Conservation (phyloP, 495 filamentous ascomycete genomes). For the Penicillium waksmanii region DNA sequence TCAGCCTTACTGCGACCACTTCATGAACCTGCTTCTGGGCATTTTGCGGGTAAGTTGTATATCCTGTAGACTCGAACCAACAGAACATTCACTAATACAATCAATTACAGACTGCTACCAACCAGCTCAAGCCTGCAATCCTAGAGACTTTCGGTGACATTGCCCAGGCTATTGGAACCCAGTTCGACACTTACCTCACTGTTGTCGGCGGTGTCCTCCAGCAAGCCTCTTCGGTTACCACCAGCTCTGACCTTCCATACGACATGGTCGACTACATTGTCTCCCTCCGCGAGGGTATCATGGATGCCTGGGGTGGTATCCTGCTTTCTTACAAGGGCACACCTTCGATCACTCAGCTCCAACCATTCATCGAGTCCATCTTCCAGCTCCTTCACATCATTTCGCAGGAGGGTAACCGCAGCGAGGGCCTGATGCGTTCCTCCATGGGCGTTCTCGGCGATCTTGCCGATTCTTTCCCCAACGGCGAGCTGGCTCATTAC, state of each 20-base stretch:
- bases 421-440: constrained; percentile 87
- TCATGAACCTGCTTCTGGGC: constrained; percentile 95
- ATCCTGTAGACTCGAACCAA: neutral
- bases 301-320: constrained; percentile 98
- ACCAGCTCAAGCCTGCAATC: constrained; percentile 98
- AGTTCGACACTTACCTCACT: constrained; percentile 89
- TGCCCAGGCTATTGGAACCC: constrained; percentile 88
- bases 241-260: constrained; percentile 68
- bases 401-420: constrained; percentile 79
- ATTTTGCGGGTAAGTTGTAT: constrained; percentile 76
- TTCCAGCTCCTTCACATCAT: constrained; percentile 87
- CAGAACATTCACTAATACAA: neutral
- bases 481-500: constrained; percentile 78
- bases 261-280: constrained; percentile 97
- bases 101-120: constrained; percentile 61
- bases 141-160: constrained; percentile 98
- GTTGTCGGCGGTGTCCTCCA: constrained; percentile 93
- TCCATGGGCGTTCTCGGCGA: constrained; percentile 98
- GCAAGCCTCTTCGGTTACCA: constrained; percentile 82
- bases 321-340: constrained; percentile 85
- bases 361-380: constrained; percentile 80
- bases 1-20: constrained; percentile 91
- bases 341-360: constrained; percentile 63
- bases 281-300: constrained; percentile 92
- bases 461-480: constrained; percentile 89